Percentiles rank a stretch among this genome's conserved stretches.
Evolutionary conservation across 345 rosid genomes (phyloP).

Genomic region (Sisymbrium altissimum): DNA sequence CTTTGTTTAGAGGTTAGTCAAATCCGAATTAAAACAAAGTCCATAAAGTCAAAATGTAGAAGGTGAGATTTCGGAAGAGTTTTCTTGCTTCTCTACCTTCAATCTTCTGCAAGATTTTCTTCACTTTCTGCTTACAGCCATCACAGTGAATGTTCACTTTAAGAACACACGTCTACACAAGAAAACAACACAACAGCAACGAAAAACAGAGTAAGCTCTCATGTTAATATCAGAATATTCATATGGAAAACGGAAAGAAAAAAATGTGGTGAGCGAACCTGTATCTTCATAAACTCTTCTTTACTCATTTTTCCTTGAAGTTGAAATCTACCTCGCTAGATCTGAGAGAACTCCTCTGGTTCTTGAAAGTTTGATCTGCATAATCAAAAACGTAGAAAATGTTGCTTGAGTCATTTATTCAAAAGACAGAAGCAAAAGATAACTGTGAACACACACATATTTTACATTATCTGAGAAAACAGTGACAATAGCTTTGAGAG

Average conservation of each 20-base stretch:
- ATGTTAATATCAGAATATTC: conserved; percentile 1
- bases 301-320: conserved; percentile 61
- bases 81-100: conserved; percentile 52
- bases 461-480: conserved; percentile 22
- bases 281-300: conserved; percentile 96
- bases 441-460: not conserved
- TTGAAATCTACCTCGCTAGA: conserved; percentile 32
- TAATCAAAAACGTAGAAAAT: not conserved
- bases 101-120: conserved; percentile 88
- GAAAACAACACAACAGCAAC: conserved; percentile 15
- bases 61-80: not conserved
- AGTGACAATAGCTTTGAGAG: conserved; percentile 23
- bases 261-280: conserved; percentile 44
- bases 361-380: conserved; percentile 24
- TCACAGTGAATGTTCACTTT: conserved; percentile 97
- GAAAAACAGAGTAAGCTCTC: conserved; percentile 12
- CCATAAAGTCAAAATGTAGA: conserved; percentile 1
- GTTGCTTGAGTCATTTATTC: not conserved
- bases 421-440: conserved; percentile 13
- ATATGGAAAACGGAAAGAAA: not conserved
- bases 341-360: conserved; percentile 40
- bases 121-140: conserved; percentile 89
- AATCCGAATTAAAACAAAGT: too few species aligned
- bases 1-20: not conserved
- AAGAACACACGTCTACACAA: conserved; percentile 90